These are phyloP conservation scores for Salinomyces thailandicus DNA, from an alignment of 2,329 filamentous ascomycete species.

Conservation along the genomic window DNA sequence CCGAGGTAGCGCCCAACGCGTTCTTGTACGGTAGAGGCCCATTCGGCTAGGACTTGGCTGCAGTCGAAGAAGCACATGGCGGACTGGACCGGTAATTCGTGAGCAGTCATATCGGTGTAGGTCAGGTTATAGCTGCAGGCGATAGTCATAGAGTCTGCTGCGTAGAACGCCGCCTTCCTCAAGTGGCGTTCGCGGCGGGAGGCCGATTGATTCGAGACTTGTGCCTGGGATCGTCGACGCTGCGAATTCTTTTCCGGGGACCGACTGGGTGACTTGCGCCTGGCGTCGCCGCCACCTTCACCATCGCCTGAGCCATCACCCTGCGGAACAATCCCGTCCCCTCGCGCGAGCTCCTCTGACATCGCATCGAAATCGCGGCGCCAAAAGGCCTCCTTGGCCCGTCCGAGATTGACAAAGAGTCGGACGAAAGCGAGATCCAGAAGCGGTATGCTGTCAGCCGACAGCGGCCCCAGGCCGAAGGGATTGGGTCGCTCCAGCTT, in stretches of 20 bases:
- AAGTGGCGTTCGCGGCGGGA: constrained; percentile 76
- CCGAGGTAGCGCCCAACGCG: constrained; percentile 84
- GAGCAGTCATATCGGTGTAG: constrained; percentile 71
- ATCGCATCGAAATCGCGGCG: constrained; percentile 86
- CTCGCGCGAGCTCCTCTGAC: constrained; percentile 73
- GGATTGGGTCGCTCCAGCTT: constrained; percentile 77
- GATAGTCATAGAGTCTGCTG: constrained; percentile 81
- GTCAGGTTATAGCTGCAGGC: constrained; percentile 76
- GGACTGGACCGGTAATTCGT: constrained; percentile 80
- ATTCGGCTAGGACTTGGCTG: constrained; percentile 85
- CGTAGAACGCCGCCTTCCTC: constrained; percentile 89
- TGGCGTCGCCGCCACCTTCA: background rate
- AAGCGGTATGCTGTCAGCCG: constrained; percentile 81
- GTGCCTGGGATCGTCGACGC: constrained; percentile 18
- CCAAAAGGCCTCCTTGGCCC: constrained; percentile 90
- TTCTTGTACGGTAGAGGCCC: constrained; percentile 86
- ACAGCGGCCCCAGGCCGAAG: constrained; percentile 68
- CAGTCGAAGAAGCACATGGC: constrained; percentile 92
- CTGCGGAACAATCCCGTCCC: constrained; percentile 64
- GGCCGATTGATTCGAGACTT: constrained; percentile 26
- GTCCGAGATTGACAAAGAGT: constrained; percentile 83
- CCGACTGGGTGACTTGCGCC: background rate
- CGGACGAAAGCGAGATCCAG: constrained; percentile 86
- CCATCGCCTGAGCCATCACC: constrained; percentile 37
- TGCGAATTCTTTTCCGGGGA: constrained; percentile 17